A percentile compares a stretch with the other conserved stretches of the same genome.
Evolutionary conservation across 2,329 filamentous ascomycete genomes (phyloP).

Genomic region (Phialophora tarda): DNA sequence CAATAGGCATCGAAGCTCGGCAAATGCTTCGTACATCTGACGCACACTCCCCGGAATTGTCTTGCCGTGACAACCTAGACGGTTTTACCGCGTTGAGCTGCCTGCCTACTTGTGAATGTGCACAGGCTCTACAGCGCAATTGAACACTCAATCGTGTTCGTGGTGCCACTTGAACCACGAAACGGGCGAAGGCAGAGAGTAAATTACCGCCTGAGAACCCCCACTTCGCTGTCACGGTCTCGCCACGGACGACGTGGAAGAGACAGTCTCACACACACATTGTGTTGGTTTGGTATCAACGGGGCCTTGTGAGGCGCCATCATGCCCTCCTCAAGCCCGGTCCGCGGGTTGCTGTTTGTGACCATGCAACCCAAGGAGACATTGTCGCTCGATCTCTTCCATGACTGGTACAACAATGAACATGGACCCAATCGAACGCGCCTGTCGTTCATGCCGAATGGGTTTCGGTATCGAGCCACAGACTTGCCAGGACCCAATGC

Average conservation of each 20-base stretch:
- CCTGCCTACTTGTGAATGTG: not conserved
- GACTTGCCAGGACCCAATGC: conserved; percentile 53
- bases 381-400: conserved; percentile 61
- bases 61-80: not conserved
- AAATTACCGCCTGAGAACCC: not conserved
- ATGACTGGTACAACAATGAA: conserved; percentile 95
- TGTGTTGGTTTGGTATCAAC: not conserved
- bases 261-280: not conserved
- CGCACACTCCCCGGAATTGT: not conserved
- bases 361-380: conserved; percentile 72
- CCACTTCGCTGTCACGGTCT: not conserved
- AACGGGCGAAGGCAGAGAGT: not conserved
- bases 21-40: not conserved
- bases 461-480: conserved; percentile 75
- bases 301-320: not conserved
- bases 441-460: conserved; percentile 74
- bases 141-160: not conserved
- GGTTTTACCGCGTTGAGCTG: not conserved
- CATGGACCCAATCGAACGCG: conserved; percentile 82
- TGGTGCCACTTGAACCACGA: not conserved
- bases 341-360: conserved; percentile 77
- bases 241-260: not conserved
- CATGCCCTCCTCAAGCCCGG: conserved; percentile 35
- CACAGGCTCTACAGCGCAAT: not conserved
- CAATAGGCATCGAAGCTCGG: not conserved